Base-by-base conservation (phyloP, 768 basidiomycete genomes). In the Pulveroboletus sp. region DNA sequence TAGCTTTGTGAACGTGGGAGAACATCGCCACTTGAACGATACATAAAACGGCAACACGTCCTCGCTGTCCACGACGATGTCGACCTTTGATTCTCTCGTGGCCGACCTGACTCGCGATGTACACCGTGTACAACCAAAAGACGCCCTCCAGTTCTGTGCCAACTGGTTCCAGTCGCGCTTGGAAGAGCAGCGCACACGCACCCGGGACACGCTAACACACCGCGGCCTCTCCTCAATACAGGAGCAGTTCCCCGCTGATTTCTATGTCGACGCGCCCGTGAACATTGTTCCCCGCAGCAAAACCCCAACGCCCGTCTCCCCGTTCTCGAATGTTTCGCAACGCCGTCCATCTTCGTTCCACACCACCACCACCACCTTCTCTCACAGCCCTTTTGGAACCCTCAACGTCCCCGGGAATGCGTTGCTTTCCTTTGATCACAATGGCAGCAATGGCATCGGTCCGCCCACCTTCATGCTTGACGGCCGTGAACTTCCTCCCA, bases 101-200 rank as follows among this genome's bases (percentile, higher is more conserved):
- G 77, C 74, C 47, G 93, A 97, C 65, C 77, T 97, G 46, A 85
- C 89, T 56, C 84, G 90, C 64, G 94, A 95, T 67, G 81, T 81
- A 36, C 77, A 88, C 36, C 85, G 89, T 55, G 90, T 82, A 5
- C 90, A 93, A 66, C 94, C 95, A 19, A 84, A 81, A 59, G 95
- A 98, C 63, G 82, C 86, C 5, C 84, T 97, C 39, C 95, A 97
- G 69, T 93, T 87, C 69, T 90, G 87, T 61, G 84, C 94, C 40
- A 92, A 85, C 61, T 98, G 94, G 94, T 97, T 98, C 70, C 89
- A 94, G 65, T 77, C 79, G 52, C 81, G 90, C 47, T 75, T 94
- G 42, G 87, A 92, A 55, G 88, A 92, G 62, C 92, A 94, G 62
- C 78, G 92, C 47, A 76, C 80, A 37, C 79, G 85, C 53, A 81